Evolutionary conservation across 306 rosid species (phyloP), one percentile per base, ranked within the genome.

Genomic region (Astragalus membranaceus): DNA sequence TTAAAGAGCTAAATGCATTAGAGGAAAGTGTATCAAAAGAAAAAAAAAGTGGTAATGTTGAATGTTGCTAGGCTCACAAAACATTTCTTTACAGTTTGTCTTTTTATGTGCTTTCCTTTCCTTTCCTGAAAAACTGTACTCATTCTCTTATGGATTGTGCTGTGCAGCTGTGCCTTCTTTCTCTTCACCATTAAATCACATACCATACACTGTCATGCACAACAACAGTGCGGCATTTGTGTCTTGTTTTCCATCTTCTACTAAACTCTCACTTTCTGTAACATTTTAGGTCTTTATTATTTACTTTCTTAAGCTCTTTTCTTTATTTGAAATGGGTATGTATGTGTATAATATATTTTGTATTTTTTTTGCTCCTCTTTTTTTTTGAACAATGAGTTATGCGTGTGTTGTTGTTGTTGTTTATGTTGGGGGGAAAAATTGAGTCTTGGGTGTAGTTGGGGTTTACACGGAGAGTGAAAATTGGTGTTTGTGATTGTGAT

Each of bases 391-490:
- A 76, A 59, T 70, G 30, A 8, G 43, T n/a, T 3, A 57, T 65
- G 41, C 8, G 78, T 14, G 41, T n/a, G n/a, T n/a, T n/a, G n/a
- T 16, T 79, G 55, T 37, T 15, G 44, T 85, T 72, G 72, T 80
- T 35, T 69, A 36, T 78, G 14, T 59, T 17, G 41, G 73, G 23
- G 17, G 12, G 10, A 74, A 39, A 72, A 84, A 82, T 43, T 41
- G 71, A 75, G 82, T 81, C 80, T 85, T 86, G 92, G 96, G 84
- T 89, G 77, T 66, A 84, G 90, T 74, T 75, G 85, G 86, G 79
- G 61, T 81, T 71, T 79, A 87, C 96, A 80, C 84, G 95, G 90
- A 79, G 95, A 89, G 98, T 89, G 89, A 84, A 76, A 72, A 81
- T 80, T 78, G 95, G 89, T 85, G 73, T 17, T 78, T 84, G 88